These are phyloP conservation scores for Paralagenidium karlingii DNA, from an alignment of 352 stramenopile genomes.

Conservation along the genomic window DNA sequence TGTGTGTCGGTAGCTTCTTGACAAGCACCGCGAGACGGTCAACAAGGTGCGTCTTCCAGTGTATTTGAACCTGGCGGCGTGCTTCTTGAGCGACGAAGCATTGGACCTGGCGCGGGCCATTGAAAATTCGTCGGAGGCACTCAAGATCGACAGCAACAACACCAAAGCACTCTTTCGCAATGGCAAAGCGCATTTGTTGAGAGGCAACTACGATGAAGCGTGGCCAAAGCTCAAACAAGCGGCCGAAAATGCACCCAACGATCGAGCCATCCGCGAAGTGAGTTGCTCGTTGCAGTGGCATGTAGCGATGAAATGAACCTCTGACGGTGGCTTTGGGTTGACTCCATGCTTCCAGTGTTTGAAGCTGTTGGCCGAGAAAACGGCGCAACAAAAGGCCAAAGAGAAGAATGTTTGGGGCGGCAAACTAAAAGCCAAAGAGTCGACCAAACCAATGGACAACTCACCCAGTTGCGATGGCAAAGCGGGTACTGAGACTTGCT, in stretches of 20 bases:
- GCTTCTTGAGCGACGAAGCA: constrained; percentile 27
- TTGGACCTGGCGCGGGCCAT: constrained; percentile 32
- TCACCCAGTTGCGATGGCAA: too few relatives aligned
- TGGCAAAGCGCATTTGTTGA: constrained; percentile 43
- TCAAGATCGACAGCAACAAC: constrained; percentile 63
- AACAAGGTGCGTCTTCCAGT: constrained; percentile 63
- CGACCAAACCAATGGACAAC: too few relatives aligned
- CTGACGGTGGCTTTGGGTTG: neutral
- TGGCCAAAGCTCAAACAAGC: constrained; percentile 54
- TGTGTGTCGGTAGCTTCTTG: constrained; percentile 29
- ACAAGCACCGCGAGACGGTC: constrained; percentile 54
- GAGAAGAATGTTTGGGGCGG: constrained; percentile 69
- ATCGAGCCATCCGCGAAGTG: constrained; percentile 61
- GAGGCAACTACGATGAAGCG: constrained; percentile 38
- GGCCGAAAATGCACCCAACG: constrained; percentile 36
- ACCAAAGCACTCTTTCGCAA: constrained; percentile 76
- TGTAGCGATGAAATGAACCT: constrained; percentile 5
- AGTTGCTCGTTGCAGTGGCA: neutral
- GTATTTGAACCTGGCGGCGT: constrained; percentile 72
- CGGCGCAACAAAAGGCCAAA: constrained; percentile 30
- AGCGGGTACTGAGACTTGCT: too few relatives aligned
- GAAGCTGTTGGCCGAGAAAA: constrained; percentile 28
- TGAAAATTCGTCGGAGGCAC: constrained; percentile 49
- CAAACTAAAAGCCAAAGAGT: neutral
- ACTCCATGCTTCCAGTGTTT: constrained; percentile 13